Conservation (phyloP, 1,284 basidiomycete genomes). For the Neolentinus lepideus region DNA sequence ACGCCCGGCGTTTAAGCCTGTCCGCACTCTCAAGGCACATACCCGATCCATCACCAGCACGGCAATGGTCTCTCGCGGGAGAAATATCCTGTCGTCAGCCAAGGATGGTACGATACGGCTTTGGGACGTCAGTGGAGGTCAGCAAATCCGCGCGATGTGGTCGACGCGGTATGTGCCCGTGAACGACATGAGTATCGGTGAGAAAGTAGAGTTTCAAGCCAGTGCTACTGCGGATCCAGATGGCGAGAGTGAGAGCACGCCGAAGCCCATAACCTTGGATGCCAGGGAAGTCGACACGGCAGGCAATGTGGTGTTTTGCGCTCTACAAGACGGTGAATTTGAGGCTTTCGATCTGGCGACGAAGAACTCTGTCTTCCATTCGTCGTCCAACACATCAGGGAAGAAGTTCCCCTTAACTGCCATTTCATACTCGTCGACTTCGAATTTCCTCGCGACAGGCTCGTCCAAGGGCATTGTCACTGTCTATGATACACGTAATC, state of each 20-base stretch:
- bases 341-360: slow-evolving; percentile 51
- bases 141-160: slow-evolving; percentile 35
- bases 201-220: slow-evolving; percentile 16
- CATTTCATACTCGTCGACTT: slow-evolving; percentile 37
- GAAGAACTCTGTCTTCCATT: slow-evolving; percentile 36
- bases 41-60: slow-evolving; percentile 53
- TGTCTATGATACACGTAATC: slow-evolving; percentile 45
- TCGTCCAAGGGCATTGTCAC: slow-evolving; percentile 52
- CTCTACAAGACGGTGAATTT: slow-evolving; percentile 49
- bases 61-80: slow-evolving; percentile 56
- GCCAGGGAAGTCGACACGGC: slow-evolving; percentile 39
- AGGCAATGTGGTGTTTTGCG: slow-evolving; percentile 45
- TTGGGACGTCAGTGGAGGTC: slow-evolving; percentile 65
- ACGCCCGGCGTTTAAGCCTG: slow-evolving; percentile 28
- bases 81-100: slow-evolving; percentile 54
- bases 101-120: slow-evolving; percentile 66
- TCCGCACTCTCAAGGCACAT: slow-evolving; percentile 64
- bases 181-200: slow-evolving; percentile 37
- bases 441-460: slow-evolving; percentile 52
- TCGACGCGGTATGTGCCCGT: slow-evolving; percentile 32
- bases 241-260: slow-evolving; percentile 8
- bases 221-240: slow-evolving; percentile 10
- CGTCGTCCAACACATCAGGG: slow-evolving; percentile 11
- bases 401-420: slow-evolving; percentile 33
- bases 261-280: slow-evolving; percentile 18